Conservation (phyloP, 169 alveolate species). For the Theileria orientalis region DNA sequence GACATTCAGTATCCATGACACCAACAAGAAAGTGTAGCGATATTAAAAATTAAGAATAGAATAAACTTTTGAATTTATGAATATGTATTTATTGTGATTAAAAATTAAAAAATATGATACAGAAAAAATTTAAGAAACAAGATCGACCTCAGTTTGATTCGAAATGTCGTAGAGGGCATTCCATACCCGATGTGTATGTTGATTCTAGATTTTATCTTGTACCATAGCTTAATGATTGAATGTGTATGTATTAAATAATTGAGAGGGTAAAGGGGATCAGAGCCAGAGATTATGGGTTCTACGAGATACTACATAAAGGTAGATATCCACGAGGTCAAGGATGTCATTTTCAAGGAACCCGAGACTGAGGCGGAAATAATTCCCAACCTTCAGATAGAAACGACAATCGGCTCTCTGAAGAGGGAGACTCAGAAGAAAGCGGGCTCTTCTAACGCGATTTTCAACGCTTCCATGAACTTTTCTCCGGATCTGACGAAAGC, state of each 20-base stretch:
- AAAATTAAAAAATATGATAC: neutral
- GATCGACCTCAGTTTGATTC: neutral
- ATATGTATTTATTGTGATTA: neutral
- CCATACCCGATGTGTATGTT: slow-evolving; percentile 15
- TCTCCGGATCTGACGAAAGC: slow-evolving; percentile 72
- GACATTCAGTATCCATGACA: slow-evolving; percentile 63
- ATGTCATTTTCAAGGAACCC: slow-evolving; percentile 78
- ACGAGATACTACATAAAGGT: slow-evolving; percentile 78
- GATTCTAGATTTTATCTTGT: neutral
- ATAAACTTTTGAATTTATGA: neutral
- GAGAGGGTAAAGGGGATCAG: neutral
- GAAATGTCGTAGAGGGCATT: slow-evolving; percentile 15
- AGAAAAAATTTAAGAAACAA: neutral
- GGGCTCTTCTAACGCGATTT: slow-evolving; percentile 75
- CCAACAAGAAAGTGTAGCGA: neutral
- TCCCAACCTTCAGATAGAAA: slow-evolving; percentile 76
- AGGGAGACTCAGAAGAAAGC: slow-evolving; percentile 69
- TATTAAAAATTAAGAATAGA: neutral
- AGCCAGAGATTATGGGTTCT: slow-evolving; percentile 39
- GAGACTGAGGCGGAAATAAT: slow-evolving; percentile 73
- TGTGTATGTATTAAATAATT: neutral
- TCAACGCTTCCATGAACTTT: slow-evolving; percentile 80
- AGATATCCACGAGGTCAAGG: slow-evolving; percentile 83
- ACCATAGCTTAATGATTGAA: neutral
- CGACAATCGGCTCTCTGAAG: slow-evolving; percentile 63